Percentiles rank a stretch among this genome's conserved stretches.
These are phyloP conservation scores for Infundibulicybe gibba DNA, from an alignment of 768 basidiomycete genomes.

Conservation along the genomic window DNA sequence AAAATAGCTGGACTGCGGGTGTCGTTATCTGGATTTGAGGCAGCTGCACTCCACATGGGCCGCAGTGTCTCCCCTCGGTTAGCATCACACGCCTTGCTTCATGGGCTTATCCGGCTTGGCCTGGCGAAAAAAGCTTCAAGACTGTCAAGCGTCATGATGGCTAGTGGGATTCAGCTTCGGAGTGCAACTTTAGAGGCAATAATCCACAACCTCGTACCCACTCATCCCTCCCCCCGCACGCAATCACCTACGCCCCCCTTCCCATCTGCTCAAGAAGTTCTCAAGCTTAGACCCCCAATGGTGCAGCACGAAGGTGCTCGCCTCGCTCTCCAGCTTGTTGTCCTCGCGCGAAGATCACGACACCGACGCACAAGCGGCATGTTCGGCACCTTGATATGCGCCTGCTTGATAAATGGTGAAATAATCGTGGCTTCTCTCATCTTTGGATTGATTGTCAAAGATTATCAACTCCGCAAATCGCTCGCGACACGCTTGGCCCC, in stretches of 20 bases:
- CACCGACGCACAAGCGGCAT: conserved; percentile 55
- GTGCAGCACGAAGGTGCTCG: conserved; percentile 37
- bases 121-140: conserved; percentile 42
- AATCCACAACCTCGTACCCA: conserved; percentile 22
- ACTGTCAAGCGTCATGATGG: conserved; percentile 50
- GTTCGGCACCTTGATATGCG: conserved; percentile 56
- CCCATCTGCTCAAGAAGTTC: conserved; percentile 14
- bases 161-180: conserved; percentile 46
- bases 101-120: conserved; percentile 56
- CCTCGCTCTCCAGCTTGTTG: conserved; percentile 51
- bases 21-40: conserved; percentile 24
- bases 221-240: conserved; percentile 8
- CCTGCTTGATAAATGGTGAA: conserved; percentile 75
- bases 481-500: conserved; percentile 17
- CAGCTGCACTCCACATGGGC: conserved; percentile 42
- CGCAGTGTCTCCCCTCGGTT: conserved; percentile 53
- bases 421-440: conserved; percentile 72
- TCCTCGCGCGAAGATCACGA: conserved; percentile 48
- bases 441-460: conserved; percentile 61
- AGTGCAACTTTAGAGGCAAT: conserved; percentile 46
- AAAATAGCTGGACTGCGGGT: conserved; percentile 1
- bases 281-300: conserved; percentile 27
- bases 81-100: conserved; percentile 60
- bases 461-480: conserved; percentile 46
- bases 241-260: conserved; percentile 9